Base-by-base conservation (phyloP, 371 early-diverging fungal genomes). In the Fennellomyces sp. region DNA sequence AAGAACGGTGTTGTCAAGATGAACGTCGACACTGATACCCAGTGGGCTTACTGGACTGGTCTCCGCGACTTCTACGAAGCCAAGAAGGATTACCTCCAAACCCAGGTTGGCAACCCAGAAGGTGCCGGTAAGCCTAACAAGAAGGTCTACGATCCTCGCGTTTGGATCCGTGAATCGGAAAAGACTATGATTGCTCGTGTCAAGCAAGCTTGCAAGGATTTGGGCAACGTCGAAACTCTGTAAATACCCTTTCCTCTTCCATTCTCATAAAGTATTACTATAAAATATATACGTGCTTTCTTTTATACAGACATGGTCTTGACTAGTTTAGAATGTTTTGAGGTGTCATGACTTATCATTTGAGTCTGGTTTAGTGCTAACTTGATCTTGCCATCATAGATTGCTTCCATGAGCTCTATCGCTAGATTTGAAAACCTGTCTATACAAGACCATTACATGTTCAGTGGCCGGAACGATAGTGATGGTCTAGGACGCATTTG, bases 101-200 rank as follows among this genome's bases (percentile, higher is more conserved):
- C 81, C 33, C 96, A 95, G 82, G 92, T 95, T 62, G 96, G 96
- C 55, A 95, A 95, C 82, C 95, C 94, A 57, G 95, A 94, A 42
- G 95, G 94, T 64, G 82, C 78, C 6, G 86, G 82, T 81, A 93
- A 94, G 87, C 96, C 95, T 73, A 95, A 94, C 88, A 95, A 95
- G 91, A 95, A 95, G 84, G 84, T 84, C 81, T 94, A 95, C 76
- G 96, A 95, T 68, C 96, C 96, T 45, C 90, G 96, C 70, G 91
- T 91, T 68, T 95, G 30, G 73, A 75, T 95, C 63, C 93, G 95
- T 64, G 90, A 90, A 65, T 86, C 86, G 57, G 95, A 95, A 77
- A 90, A 92, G 88, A 75, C 78, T 67, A 91, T 95, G 93, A 70
- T 69, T 69, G 78, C 76, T 58, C 92, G 95, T 79, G 92, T 92